Evolutionary conservation across 2,329 filamentous ascomycete genomes (phyloP).

Genomic region (Penicillium sp.): DNA sequence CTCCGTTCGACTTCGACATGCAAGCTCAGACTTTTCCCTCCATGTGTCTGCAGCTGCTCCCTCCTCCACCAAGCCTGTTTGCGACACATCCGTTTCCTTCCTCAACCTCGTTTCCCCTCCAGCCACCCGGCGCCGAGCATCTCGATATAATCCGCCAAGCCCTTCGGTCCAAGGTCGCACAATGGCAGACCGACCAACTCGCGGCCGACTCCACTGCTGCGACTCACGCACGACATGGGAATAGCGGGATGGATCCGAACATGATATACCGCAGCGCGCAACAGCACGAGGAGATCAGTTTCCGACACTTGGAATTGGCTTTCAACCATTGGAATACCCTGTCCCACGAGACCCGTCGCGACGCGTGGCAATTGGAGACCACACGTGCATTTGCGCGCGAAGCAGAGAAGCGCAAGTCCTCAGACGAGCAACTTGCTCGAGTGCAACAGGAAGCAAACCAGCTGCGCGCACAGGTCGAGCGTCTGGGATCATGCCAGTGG

Average conservation of each 20-base stretch:
- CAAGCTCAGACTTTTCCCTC: constrained; percentile 81
- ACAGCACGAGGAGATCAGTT: constrained; percentile 65
- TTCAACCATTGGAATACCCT: constrained; percentile 74
- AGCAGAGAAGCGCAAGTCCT: constrained; percentile 41
- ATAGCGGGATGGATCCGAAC: constrained; percentile 30
- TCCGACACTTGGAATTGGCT: constrained; percentile 72
- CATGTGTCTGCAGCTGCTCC: constrained; percentile 76
- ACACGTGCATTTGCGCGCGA: constrained; percentile 47
- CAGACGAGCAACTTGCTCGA: constrained; percentile 43
- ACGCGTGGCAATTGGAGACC: constrained; percentile 48
- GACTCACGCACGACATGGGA: constrained; percentile 35
- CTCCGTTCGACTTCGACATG: constrained; percentile 76
- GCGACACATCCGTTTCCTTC: constrained; percentile 76
- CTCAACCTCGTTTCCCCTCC: constrained; percentile 75
- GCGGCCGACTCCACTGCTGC: constrained; percentile 27
- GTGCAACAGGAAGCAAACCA: constrained; percentile 49
- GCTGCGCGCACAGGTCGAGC: constrained; percentile 47
- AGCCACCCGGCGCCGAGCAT: constrained; percentile 70
- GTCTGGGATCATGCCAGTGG: constrained; percentile 47
- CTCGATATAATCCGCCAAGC: constrained; percentile 66
- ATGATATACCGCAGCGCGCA: constrained; percentile 50
- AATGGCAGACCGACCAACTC: constrained; percentile 56
- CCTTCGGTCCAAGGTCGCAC: constrained; percentile 65
- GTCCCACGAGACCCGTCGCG: constrained; percentile 50
- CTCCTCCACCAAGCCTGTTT: constrained; percentile 77